These are phyloP conservation scores for Exidia glandulosa DNA, from an alignment of 768 basidiomycete genomes.

Conservation along the genomic window DNA sequence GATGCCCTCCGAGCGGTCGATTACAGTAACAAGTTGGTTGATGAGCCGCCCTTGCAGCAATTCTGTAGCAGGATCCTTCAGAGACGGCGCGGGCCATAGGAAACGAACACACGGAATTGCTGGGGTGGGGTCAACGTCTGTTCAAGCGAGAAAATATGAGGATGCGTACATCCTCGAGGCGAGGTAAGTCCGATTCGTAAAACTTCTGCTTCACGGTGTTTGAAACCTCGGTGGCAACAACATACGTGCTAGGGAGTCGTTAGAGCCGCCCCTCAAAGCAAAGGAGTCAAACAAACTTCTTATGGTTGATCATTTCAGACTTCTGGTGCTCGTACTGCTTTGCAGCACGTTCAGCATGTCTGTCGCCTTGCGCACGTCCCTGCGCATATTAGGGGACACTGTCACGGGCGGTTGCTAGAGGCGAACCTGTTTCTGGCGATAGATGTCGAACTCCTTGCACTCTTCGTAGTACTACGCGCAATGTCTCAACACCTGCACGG, in stretches of 20 bases:
- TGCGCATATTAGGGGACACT: constrained; percentile 23
- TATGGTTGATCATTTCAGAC: constrained; percentile 67
- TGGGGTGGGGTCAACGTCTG: constrained; percentile 20
- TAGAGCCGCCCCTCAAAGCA: neutral
- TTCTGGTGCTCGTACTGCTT: constrained; percentile 69
- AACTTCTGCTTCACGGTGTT: constrained; percentile 63
- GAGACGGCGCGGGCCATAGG: neutral
- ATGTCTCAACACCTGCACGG: neutral
- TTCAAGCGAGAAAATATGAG: constrained; percentile 5
- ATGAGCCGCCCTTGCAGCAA: constrained; percentile 56
- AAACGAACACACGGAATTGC: constrained; percentile 63
- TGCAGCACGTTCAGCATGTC: constrained; percentile 60
- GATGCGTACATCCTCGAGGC: constrained; percentile 55
- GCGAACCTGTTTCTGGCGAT: constrained; percentile 68
- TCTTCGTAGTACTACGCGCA: constrained; percentile 62
- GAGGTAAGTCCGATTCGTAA: constrained; percentile 57
- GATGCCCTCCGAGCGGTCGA: constrained; percentile 49
- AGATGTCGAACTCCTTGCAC: constrained; percentile 58
- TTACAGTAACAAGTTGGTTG: constrained; percentile 39
- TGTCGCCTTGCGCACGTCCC: constrained; percentile 61
- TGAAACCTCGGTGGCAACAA: constrained; percentile 58
- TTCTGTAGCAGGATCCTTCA: constrained; percentile 31
- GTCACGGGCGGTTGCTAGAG: neutral
- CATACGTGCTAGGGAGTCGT: constrained; percentile 39
- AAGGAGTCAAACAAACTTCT: constrained; percentile 43